Evolutionary conservation across 352 stramenopile genomes (phyloP).

Genomic region (Globisporangium abappressorium): DNA sequence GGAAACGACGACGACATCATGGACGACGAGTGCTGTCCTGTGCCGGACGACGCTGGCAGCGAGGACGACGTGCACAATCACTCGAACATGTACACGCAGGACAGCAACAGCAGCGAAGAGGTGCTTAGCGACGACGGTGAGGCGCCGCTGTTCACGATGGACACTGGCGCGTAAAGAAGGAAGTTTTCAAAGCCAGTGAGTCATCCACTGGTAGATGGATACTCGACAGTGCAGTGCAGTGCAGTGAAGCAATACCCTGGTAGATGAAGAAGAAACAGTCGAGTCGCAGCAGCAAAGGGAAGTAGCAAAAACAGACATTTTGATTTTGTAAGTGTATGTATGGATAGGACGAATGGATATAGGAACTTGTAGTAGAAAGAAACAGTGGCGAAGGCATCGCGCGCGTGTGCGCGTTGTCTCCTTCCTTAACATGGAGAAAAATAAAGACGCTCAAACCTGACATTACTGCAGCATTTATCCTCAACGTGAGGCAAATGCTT

Average conservation of each 20-base stretch:
- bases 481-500: too few relatives aligned
- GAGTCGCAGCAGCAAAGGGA: background rate
- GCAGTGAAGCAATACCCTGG: background rate
- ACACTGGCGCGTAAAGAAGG: conserved; percentile 4
- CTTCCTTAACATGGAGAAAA: conserved; percentile 1
- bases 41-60: conserved; percentile 48
- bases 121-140: conserved; percentile 58
- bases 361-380: conserved; percentile 5
- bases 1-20: conserved; percentile 53
- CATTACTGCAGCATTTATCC: too few relatives aligned
- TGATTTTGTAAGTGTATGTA: conserved; percentile 16
- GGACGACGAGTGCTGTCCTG: conserved; percentile 15
- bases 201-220: background rate
- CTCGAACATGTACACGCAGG: conserved; percentile 40
- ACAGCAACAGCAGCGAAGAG: conserved; percentile 56
- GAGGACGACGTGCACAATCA: conserved; percentile 46
- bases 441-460: background rate
- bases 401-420: background rate
- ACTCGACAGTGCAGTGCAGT: background rate
- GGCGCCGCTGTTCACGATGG: conserved; percentile 17
- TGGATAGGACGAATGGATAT: conserved; percentile 14
- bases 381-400: background rate
- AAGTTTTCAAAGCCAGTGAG: background rate
- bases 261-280: background rate
- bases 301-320: background rate